Conservation (phyloP, 441 rosid species). For the Codiaeum variegatum region DNA sequence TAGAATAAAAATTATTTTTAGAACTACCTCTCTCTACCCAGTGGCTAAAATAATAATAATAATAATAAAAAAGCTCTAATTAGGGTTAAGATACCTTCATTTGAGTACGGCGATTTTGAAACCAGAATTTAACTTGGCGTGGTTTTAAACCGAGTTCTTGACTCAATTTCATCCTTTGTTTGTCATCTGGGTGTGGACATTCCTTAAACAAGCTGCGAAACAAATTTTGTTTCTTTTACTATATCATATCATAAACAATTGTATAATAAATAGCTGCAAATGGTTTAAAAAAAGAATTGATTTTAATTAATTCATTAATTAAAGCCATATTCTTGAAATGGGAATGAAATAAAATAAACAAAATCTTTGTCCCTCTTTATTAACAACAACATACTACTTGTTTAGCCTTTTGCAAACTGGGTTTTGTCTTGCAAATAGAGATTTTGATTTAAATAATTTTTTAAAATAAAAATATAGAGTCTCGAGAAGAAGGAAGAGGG, state of each 20-base stretch:
- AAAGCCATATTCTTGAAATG: not conserved
- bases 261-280: not conserved
- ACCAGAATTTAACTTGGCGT: constrained; percentile 97
- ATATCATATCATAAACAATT: too few relatives aligned
- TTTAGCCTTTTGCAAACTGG: not conserved
- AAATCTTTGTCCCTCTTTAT: not conserved
- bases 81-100: too few relatives aligned
- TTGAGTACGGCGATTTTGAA: constrained; percentile 96
- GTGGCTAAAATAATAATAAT: too few relatives aligned
- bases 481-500: not conserved
- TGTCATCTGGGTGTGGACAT: constrained; percentile 93
- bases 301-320: not conserved
- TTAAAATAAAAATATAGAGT: too few relatives aligned
- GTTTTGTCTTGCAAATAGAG: not conserved
- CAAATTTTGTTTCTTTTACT: not conserved
- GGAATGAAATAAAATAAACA: not conserved
- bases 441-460: too few relatives aligned
- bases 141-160: constrained; percentile 87
- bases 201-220: constrained; percentile 74
- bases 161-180: constrained; percentile 78
- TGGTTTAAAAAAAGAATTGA: not conserved
- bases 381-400: not conserved
- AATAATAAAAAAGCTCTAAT: too few relatives aligned
- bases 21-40: too few relatives aligned
- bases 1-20: too few relatives aligned